Evolutionary conservation across 73 alveolate genomes (phyloP), one percentile per base, ranked within the genome.

Genomic region (Tetrahymena malaccensis): DNA sequence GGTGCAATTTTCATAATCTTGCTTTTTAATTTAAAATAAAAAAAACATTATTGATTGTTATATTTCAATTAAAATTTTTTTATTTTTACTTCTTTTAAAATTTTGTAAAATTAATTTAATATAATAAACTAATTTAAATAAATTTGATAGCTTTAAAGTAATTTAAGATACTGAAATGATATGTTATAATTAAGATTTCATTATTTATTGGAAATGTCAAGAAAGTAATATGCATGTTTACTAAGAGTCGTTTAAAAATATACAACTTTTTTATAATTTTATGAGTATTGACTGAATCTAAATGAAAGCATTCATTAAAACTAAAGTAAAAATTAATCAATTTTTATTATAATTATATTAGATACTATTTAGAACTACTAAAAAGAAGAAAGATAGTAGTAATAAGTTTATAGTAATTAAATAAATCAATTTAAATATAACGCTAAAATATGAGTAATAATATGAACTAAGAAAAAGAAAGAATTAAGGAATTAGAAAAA

Each of bases 401-500:
- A 50, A 50, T 50, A 50, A 50, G 83, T 50, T 50, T 50, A 50
- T 50, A 50, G 25, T 50, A 70, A 31, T 15, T 70, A 27, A 70
- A 70, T 70, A 70, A 70, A 70, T 70, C 37, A n/a, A 70, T 12
- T 70, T 31, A 70, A 70, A 31, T 31, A 70, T n/a, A 70, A 50
- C 27, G 27, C 27, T 50, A 19, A 15, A 11, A 50, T 2, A 70
- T 70, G 89, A 70, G 89, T n/a, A 70, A 70, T 70, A 70, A 70
- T 31, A 70, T 70, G 89, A 70, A n/a, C 37, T 70, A 70, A 70
- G 89, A 70, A 96, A 43, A 33, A 94, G 96, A 94, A 35, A 85
- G 93, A 21, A 34, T 94, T 33, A 96, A 95, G 15, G 96, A 97
- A 27, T 21, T 97, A 27, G 98, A 97, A 70, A 97, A 97, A 93